Evolutionary conservation across 306 rosid species (phyloP), one percentile per base, ranked within the genome.

Genomic region (Cicer cuneatum): DNA sequence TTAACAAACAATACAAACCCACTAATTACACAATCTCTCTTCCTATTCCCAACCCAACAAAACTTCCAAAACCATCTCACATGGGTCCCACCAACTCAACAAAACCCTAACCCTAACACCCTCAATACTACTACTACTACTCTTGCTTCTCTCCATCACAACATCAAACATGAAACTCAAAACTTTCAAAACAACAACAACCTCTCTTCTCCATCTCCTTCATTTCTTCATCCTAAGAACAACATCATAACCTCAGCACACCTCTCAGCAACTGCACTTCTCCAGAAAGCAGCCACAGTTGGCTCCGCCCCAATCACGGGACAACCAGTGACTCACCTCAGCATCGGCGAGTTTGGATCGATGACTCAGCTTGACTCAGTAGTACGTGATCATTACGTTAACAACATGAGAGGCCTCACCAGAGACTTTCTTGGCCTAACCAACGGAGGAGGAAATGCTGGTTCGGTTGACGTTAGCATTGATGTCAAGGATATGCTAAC

Each of bases 261-360:
- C 80, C 87, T 92, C 29, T 94, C 99, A 7, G 93, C 99, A 76
- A 92, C 99, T 15, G 96, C 96, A 2, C 87, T 94, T 10, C 99
- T 94, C 66, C 96, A 90, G 65, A 92, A 89, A 84, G 99, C 96
- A 19, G 95, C 99, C 0, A 87, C 92, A 8, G 77, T 86, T 1
- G 92, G 96, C 1, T 72, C 84, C 21, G 73, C 89, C 7, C 56
- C 90, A 7, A 63, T 74, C 59, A 64, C 85, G 6, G 75, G 75
- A 13, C 79, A 64, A 6, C 69, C 5, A 6, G 24, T 76, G 2
- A 41, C 75, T 10, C 91, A 77, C 12, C 76, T 60, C 54, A 10
- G 76, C 73, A 37, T 79, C 79, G 35, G 8, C 41, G 89, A 91
- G 83, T 80, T 88, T 16, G 88, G 82, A 12, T 58, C 70, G 1